Evolutionary conservation across 1,284 basidiomycete species (phyloP).

Genomic region (Cutaneotrichosporon sp.): DNA sequence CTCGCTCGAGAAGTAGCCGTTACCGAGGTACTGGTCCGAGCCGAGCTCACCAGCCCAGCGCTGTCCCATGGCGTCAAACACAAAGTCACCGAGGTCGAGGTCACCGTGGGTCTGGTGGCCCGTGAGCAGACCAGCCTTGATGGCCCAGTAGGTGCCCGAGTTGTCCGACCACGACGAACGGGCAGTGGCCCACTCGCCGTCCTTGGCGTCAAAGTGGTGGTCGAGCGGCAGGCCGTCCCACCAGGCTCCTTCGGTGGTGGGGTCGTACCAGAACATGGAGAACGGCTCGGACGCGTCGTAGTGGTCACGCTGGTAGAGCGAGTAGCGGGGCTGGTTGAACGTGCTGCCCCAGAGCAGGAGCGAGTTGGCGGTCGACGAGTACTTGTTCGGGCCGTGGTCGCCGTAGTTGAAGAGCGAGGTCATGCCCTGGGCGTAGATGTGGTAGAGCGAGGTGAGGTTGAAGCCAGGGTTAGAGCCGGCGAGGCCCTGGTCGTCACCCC

Average conservation of each 20-base stretch:
- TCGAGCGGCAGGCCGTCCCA: slow-evolving; percentile 84
- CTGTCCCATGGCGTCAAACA: slow-evolving; percentile 86
- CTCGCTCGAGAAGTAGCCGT: slow-evolving; percentile 67
- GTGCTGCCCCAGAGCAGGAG: slow-evolving; percentile 60
- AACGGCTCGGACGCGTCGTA: slow-evolving; percentile 83
- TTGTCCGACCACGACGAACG: slow-evolving; percentile 87
- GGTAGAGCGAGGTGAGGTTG: slow-evolving; percentile 73
- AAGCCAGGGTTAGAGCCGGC: slow-evolving; percentile 65
- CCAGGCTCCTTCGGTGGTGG: slow-evolving; percentile 74
- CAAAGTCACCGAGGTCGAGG: slow-evolving; percentile 88
- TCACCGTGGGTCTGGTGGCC: slow-evolving; percentile 90
- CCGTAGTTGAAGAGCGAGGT: slow-evolving; percentile 88
- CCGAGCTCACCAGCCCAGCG: slow-evolving; percentile 96
- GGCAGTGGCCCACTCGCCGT: slow-evolving; percentile 84
- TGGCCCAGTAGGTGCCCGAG: slow-evolving; percentile 74
- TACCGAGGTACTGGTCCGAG: slow-evolving; percentile 72
- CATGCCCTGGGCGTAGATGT: slow-evolving; percentile 82
- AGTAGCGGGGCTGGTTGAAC: slow-evolving; percentile 66
- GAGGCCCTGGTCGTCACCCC: slow-evolving; percentile 74
- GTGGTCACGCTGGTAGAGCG: slow-evolving; percentile 89
- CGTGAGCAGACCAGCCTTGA: slow-evolving; percentile 74
- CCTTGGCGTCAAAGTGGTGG: slow-evolving; percentile 64
- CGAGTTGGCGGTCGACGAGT: slow-evolving; percentile 51
- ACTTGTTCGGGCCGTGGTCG: slow-evolving; percentile 93
- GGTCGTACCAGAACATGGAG: slow-evolving; percentile 97